phyloP scores from a whole-genome alignment of 345 rosid species.

The Gossypium thurberi region DNA sequence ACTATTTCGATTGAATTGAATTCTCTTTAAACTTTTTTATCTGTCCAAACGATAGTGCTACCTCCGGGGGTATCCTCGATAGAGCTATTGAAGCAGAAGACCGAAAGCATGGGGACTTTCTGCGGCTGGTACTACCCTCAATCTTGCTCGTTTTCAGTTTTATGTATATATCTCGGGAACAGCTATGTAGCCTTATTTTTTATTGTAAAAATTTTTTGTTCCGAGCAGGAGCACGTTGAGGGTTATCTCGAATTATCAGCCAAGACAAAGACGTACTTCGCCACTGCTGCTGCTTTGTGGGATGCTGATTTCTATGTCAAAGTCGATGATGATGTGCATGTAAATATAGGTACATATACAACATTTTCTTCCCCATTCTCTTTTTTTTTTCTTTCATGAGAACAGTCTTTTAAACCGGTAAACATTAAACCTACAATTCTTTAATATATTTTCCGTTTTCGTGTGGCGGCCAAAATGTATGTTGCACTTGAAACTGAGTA shows the following conservation, averaged over 20 bases:
- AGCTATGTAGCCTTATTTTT: neutral
- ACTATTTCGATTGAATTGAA: neutral
- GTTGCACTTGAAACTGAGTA: neutral
- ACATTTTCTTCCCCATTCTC: neutral
- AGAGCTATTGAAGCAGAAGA: conserved; percentile 98
- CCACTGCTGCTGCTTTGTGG: conserved; percentile 83
- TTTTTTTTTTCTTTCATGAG: neutral
- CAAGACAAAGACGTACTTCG: conserved; percentile 78
- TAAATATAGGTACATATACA: conserved; percentile 67
- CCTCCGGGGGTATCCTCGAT: conserved; percentile 92
- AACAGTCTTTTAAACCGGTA: neutral
- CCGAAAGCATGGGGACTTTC: conserved; percentile 78
- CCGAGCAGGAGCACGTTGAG: conserved; percentile 81
- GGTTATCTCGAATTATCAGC: conserved; percentile 97
- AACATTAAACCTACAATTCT: neutral
- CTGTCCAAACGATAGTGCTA: conserved; percentile 44
- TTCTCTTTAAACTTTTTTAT: conserved; percentile 6
- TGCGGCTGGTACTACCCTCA: conserved; percentile 67
- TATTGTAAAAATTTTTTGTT: conserved; percentile 1
- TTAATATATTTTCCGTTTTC: neutral
- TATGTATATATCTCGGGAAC: neutral
- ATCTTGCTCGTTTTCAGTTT: neutral
- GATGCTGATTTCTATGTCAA: conserved; percentile 96
- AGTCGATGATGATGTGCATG: conserved; percentile 97
- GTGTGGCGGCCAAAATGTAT: neutral